These are phyloP conservation scores for Coniferiporia weirii DNA, from an alignment of 1,284 basidiomycete genomes.

Conservation along the genomic window DNA sequence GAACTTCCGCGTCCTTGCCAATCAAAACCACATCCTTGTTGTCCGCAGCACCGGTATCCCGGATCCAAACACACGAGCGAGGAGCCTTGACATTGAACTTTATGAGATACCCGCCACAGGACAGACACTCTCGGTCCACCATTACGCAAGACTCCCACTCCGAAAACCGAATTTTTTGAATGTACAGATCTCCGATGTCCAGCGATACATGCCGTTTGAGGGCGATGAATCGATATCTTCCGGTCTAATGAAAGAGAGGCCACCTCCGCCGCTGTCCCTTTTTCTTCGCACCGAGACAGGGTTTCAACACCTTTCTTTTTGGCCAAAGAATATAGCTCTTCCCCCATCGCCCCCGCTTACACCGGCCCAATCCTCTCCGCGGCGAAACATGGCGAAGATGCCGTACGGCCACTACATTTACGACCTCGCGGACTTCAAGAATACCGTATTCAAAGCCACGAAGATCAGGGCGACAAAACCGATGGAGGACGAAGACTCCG, in stretches of 20 bases:
- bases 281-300: conserved; percentile 36
- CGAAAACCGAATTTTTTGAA: conserved; percentile 21
- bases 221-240: conserved; percentile 32
- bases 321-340: conserved; percentile 26
- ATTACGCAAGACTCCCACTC: too few species aligned
- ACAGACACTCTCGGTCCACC: conserved; percentile 15
- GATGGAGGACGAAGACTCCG: background rate
- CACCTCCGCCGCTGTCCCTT: conserved; percentile 48
- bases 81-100: too few species aligned
- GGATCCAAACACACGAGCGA: too few species aligned
- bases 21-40: conserved; percentile 49
- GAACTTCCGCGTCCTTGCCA: conserved; percentile 40
- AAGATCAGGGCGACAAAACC: background rate
- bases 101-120: conserved; percentile 22
- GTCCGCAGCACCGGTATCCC: conserved; percentile 38
- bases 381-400: background rate
- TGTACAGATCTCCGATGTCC: conserved; percentile 48
- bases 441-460: too few species aligned
- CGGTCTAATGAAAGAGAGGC: conserved; percentile 24
- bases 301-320: conserved; percentile 37
- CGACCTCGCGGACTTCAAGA: background rate
- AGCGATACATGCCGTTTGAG: conserved; percentile 29
- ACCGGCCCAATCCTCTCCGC: background rate
- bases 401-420: background rate
- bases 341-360: conserved; percentile 23